Evolutionary conservation across 1,284 basidiomycete species (phyloP).

Genomic region (Trichosporon coremiiforme): DNA sequence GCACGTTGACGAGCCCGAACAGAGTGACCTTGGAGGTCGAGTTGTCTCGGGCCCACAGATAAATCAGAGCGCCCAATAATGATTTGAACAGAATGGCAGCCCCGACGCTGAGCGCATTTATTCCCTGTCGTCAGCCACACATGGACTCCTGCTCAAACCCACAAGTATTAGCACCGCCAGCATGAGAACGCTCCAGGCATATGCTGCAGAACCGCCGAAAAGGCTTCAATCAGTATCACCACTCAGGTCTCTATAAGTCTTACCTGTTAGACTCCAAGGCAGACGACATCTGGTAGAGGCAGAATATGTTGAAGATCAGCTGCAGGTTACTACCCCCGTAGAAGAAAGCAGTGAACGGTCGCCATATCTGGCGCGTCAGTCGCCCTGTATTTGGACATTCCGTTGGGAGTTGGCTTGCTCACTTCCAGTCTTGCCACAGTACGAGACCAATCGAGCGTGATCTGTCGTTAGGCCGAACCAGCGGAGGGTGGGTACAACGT

Average conservation of each 20-base stretch:
- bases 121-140: slow-evolving; percentile 31
- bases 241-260: slow-evolving; percentile 15
- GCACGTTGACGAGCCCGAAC: slow-evolving; percentile 53
- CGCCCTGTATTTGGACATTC: no score
- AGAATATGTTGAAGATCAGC: slow-evolving; percentile 51
- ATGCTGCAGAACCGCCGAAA: slow-evolving; percentile 30
- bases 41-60: slow-evolving; percentile 53
- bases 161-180: slow-evolving; percentile 42
- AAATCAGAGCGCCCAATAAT: slow-evolving; percentile 51
- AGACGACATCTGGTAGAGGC: slow-evolving; percentile 53
- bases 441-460: background rate
- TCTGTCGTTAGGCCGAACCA: background rate
- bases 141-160: background rate
- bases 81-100: slow-evolving; percentile 52
- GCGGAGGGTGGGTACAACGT: background rate
- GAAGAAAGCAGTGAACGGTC: slow-evolving; percentile 50
- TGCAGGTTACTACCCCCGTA: slow-evolving; percentile 46
- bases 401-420: background rate
- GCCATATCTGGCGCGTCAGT: slow-evolving; percentile 39
- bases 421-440: background rate
- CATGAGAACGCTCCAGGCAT: slow-evolving; percentile 52
- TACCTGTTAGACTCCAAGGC: slow-evolving; percentile 49
- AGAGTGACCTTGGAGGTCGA: slow-evolving; percentile 51
- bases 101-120: slow-evolving; percentile 38
- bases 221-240: background rate